A percentile compares a stretch with the other conserved stretches of the same genome.
Evolutionary conservation across 2,329 filamentous ascomycete species (phyloP).

Genomic region (Arthroderma uncinatum): DNA sequence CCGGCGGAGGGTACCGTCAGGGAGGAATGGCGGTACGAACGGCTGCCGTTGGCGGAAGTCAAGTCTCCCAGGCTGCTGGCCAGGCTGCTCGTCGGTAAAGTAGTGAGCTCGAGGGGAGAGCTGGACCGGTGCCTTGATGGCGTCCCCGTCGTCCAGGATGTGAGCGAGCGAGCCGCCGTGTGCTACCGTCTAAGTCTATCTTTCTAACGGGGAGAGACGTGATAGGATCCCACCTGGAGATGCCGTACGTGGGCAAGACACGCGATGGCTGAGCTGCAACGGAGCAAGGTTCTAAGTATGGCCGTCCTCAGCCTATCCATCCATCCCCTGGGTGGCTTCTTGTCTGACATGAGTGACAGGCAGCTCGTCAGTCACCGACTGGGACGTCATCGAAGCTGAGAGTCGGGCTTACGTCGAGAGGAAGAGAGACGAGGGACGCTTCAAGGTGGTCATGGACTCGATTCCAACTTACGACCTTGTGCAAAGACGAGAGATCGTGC

Average conservation of each 20-base stretch:
- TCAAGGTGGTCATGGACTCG: not conserved
- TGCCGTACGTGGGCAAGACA: slow-evolving; percentile 5
- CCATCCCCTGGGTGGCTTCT: not conserved
- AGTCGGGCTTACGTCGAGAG: not conserved
- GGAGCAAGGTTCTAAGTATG: slow-evolving; percentile 5
- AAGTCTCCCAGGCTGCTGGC: not conserved
- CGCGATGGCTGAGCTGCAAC: slow-evolving; percentile 5
- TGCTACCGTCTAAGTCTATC: no score
- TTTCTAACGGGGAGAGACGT: not conserved
- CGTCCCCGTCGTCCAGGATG: slow-evolving; percentile 5
- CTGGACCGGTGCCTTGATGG: slow-evolving; percentile 1
- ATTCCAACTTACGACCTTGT: slow-evolving; percentile 6
- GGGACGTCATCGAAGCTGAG: slow-evolving; percentile 1
- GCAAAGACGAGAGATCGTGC: not conserved
- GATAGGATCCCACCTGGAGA: slow-evolving; percentile 7
- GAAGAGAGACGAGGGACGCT: slow-evolving; percentile 4
- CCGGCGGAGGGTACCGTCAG: not conserved
- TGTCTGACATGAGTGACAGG: not conserved
- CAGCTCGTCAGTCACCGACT: slow-evolving; percentile 5
- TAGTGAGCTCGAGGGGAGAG: not conserved
- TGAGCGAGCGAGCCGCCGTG: no score
- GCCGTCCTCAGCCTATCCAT: not conserved
- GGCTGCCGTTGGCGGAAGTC: not conserved
- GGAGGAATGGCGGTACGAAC: slow-evolving; percentile 4
- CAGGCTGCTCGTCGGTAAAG: not conserved